These are phyloP conservation scores for Fusarium algeriense DNA, from an alignment of 2,329 filamentous ascomycete genomes.

Conservation along the genomic window DNA sequence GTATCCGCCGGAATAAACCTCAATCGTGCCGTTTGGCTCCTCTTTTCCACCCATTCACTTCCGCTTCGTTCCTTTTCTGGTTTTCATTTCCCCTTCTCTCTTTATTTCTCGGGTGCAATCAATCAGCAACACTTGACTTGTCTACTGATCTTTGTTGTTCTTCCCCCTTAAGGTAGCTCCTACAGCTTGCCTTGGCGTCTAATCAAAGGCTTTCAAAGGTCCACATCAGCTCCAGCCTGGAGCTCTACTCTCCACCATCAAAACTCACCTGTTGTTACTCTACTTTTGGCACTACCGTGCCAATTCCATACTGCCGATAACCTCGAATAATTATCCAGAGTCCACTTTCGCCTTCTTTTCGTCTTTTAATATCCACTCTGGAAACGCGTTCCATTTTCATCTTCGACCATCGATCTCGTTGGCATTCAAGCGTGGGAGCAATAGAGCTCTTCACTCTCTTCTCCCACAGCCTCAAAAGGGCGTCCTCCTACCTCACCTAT, in stretches of 20 bases:
- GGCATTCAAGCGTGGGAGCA: constrained; percentile 32
- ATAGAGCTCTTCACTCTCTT: constrained; percentile 34
- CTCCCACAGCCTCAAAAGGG: constrained; percentile 38
- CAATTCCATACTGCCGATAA: constrained; percentile 37
- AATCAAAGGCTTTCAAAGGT: constrained; percentile 38
- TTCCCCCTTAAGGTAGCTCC: constrained; percentile 20
- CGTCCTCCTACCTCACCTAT: constrained; percentile 44
- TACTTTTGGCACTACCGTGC: constrained; percentile 31
- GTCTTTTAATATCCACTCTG: constrained; percentile 10
- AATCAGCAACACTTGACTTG: constrained; percentile 5
- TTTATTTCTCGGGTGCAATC: not conserved
- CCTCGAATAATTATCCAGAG: constrained; percentile 31
- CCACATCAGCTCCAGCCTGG: constrained; percentile 48
- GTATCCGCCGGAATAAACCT: constrained; percentile 38
- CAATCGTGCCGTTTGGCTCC: constrained; percentile 34
- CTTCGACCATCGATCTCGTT: constrained; percentile 9
- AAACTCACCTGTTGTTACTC: constrained; percentile 42
- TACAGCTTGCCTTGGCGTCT: constrained; percentile 28
- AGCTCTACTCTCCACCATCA: constrained; percentile 48
- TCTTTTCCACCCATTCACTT: constrained; percentile 24
- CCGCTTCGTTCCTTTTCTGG: constrained; percentile 9
- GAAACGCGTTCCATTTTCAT: not conserved
- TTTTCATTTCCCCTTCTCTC: not conserved
- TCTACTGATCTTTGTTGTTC: constrained; percentile 7
- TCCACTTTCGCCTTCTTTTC: constrained; percentile 22